phyloP scores from a whole-genome alignment of 2,329 filamentous ascomycete genomes.

The Fusarium redolens region DNA sequence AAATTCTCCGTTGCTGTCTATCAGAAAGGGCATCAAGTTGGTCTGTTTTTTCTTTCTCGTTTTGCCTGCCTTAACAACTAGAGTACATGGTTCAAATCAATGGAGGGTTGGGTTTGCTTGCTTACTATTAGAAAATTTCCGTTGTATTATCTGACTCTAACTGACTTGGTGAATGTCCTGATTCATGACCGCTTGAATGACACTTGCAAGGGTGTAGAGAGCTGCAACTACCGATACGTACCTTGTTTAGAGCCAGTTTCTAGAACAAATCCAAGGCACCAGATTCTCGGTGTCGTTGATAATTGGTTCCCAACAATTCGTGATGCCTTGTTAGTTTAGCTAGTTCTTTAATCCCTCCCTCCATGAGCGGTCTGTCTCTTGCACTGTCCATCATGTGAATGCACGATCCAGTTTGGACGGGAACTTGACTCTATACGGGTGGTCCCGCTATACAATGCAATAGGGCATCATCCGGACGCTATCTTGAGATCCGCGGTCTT shows the following conservation, averaged over 20 bases:
- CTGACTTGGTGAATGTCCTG: slow-evolving; percentile 11
- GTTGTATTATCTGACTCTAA: slow-evolving; percentile 21
- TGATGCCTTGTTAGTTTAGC: slow-evolving; percentile 12
- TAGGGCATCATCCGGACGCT: slow-evolving; percentile 9
- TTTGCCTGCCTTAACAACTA: slow-evolving; percentile 30
- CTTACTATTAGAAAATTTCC: slow-evolving; percentile 14
- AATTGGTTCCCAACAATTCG: slow-evolving; percentile 25
- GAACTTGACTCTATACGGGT: slow-evolving; percentile 19
- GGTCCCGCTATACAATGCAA: slow-evolving; percentile 32
- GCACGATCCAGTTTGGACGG: neutral
- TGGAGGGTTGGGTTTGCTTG: neutral
- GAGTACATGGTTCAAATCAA: slow-evolving; percentile 39
- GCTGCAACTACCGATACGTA: slow-evolving; percentile 28
- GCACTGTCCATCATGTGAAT: slow-evolving; percentile 22
- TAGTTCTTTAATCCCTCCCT: neutral
- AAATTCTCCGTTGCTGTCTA: slow-evolving; percentile 31
- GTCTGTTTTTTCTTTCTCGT: slow-evolving; percentile 19
- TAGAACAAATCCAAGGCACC: slow-evolving; percentile 27
- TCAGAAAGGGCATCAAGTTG: slow-evolving; percentile 12
- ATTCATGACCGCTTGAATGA: slow-evolving; percentile 30
- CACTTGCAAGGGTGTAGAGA: slow-evolving; percentile 18
- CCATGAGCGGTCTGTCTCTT: slow-evolving; percentile 29
- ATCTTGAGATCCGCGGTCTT: slow-evolving; percentile 24
- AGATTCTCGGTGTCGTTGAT: slow-evolving; percentile 13
- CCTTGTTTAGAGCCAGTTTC: slow-evolving; percentile 10